phyloP scores from a whole-genome alignment of 306 rosid genomes.

The Glycine tomentella region DNA sequence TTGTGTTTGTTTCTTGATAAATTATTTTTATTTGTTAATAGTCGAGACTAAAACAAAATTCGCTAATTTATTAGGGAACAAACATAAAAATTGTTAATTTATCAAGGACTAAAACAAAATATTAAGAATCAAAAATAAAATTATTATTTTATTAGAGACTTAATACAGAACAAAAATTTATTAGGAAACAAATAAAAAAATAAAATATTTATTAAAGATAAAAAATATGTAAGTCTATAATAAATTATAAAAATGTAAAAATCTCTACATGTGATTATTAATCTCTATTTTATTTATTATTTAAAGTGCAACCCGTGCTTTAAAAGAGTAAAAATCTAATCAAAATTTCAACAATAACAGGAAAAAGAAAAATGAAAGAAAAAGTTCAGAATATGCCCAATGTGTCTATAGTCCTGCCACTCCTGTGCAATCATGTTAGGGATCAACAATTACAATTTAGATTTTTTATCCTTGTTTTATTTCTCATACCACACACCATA shows the following conservation, averaged over 20 bases:
- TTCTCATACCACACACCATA: slow-evolving; percentile 27
- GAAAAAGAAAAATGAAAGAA: background rate
- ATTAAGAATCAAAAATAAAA: too few relatives aligned
- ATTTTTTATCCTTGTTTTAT: slow-evolving; percentile 15
- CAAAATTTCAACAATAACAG: background rate
- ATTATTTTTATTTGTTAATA: too few relatives aligned
- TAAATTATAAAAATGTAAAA: background rate
- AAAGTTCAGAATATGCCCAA: background rate
- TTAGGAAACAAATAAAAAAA: too few relatives aligned
- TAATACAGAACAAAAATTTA: too few relatives aligned
- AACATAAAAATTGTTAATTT: too few relatives aligned
- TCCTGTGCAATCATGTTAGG: background rate
- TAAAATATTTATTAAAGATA: too few relatives aligned
- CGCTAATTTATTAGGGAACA: too few relatives aligned
- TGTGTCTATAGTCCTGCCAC: background rate
- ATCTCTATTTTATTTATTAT: background rate
- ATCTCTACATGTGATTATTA: background rate
- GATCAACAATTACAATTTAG: background rate
- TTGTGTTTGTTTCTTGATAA: too few relatives aligned
- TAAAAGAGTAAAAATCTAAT: background rate
- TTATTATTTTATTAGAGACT: too few relatives aligned
- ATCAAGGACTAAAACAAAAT: too few relatives aligned
- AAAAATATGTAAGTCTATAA: background rate
- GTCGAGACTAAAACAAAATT: too few relatives aligned
- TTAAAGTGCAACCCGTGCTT: background rate